Evolutionary conservation across 1,284 basidiomycete genomes (phyloP).

Genomic region (Microbotryum lychnidis-dioicae): DNA sequence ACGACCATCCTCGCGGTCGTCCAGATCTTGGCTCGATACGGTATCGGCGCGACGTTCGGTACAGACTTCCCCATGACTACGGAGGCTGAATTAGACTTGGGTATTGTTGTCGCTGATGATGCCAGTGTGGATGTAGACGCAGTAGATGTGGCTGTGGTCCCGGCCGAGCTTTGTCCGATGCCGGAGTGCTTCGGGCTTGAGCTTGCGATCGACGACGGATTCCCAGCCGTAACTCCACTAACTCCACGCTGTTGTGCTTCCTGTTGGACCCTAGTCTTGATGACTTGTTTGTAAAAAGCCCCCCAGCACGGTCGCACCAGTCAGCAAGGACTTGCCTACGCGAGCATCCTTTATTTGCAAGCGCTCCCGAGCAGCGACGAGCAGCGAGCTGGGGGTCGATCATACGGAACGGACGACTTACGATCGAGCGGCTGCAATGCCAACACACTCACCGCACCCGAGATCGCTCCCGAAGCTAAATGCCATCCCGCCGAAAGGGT

Average conservation of each 20-base stretch:
- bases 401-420: neutral
- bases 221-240: no score
- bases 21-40: conserved; percentile 12
- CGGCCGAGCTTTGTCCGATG: no score
- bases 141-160: neutral
- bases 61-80: neutral
- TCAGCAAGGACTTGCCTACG: no score
- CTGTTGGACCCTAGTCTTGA: conserved; percentile 30
- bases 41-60: neutral
- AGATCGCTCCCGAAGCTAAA: conserved; percentile 23
- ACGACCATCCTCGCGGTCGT: conserved; percentile 38
- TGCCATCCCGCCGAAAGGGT: conserved; percentile 24
- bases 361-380: no score
- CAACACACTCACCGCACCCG: conserved; percentile 22
- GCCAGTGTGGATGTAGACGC: neutral
- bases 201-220: no score
- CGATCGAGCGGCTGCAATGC: conserved; percentile 29
- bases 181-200: no score
- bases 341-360: neutral
- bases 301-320: neutral
- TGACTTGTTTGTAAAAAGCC: conserved; percentile 9
- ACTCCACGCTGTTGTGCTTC: neutral
- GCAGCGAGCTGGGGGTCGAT: no score
- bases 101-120: neutral
- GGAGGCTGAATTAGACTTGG: neutral